Evolutionary conservation across 2,329 filamentous ascomycete genomes (phyloP).

Genomic region (Thyridium curvatum): DNA sequence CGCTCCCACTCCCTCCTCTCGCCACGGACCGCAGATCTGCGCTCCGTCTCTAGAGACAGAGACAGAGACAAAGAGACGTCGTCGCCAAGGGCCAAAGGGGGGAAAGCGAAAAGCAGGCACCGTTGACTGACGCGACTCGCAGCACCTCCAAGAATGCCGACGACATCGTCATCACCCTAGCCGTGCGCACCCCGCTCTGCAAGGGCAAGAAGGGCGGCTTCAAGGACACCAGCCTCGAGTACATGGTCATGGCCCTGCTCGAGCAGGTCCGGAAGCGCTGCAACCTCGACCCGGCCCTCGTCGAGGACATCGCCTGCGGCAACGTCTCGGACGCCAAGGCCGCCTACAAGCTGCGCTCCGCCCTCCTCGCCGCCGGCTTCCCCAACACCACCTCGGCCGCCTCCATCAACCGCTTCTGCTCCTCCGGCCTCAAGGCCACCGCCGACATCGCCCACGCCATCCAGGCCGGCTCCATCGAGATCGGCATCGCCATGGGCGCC

Average conservation of each 20-base stretch:
- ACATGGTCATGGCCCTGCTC: conserved; percentile 74
- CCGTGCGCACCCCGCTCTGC: conserved; percentile 79
- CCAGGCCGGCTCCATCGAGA: conserved; percentile 68
- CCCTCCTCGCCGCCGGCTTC: conserved; percentile 85
- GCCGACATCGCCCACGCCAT: conserved; percentile 94
- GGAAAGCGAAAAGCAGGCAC: too few relatives aligned
- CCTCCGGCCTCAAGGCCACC: conserved; percentile 88
- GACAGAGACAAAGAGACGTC: not conserved
- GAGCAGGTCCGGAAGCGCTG: conserved; percentile 68
- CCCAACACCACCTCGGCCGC: conserved; percentile 81
- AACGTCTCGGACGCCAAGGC: conserved; percentile 88
- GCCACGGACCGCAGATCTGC: too few relatives aligned
- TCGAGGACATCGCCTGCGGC: conserved; percentile 87
- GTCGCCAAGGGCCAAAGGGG: too few relatives aligned
- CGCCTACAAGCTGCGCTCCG: conserved; percentile 85
- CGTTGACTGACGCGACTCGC: too few relatives aligned
- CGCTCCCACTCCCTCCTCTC: too few relatives aligned
- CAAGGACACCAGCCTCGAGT: conserved; percentile 90
- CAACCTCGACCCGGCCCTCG: conserved; percentile 70
- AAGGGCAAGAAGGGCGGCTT: conserved; percentile 90
- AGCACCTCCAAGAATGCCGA: conserved; percentile 91
- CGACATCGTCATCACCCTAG: conserved; percentile 93
- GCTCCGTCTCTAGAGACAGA: not conserved
- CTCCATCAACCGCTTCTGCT: conserved; percentile 93
- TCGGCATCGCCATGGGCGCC: conserved; percentile 82